Conservation (phyloP, 1,139 yeast species). For the Geotrichum europaeum region DNA sequence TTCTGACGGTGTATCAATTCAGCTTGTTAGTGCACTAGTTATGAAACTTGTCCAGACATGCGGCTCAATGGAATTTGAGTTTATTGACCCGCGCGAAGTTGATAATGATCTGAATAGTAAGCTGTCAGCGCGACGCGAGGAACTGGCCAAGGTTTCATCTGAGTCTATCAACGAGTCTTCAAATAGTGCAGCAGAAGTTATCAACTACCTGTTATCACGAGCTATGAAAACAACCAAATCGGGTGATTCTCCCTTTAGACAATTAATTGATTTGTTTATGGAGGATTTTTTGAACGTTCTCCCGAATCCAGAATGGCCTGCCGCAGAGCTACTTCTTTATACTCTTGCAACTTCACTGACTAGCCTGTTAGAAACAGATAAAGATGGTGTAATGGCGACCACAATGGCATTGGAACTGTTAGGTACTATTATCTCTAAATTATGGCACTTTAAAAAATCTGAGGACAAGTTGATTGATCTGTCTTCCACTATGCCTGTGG, state of each 20-base stretch:
- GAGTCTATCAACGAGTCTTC: constrained; percentile 36
- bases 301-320: constrained; percentile 55
- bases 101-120: constrained; percentile 17
- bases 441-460: constrained; percentile 26
- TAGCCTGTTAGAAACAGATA: constrained; percentile 21
- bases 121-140: constrained; percentile 6
- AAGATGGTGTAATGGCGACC: constrained; percentile 19
- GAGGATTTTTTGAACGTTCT: constrained; percentile 51
- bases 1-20: constrained; percentile 45
- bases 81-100: constrained; percentile 17
- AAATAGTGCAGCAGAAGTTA: constrained; percentile 36
- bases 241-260: constrained; percentile 27
- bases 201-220: constrained; percentile 24
- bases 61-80: constrained; percentile 29
- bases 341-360: constrained; percentile 43
- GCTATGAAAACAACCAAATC: constrained; percentile 25
- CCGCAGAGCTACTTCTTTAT: constrained; percentile 45
- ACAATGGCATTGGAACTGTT: constrained; percentile 46
- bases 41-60: constrained; percentile 44
- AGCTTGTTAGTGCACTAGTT: constrained; percentile 43
- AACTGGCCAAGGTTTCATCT: constrained; percentile 11
- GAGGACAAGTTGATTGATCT: constrained; percentile 16
- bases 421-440: constrained; percentile 50
- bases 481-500: constrained; percentile 11
- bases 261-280: constrained; percentile 44